Conservation (phyloP, 257 asterid genomes). For the Catharanthus roseus region DNA sequence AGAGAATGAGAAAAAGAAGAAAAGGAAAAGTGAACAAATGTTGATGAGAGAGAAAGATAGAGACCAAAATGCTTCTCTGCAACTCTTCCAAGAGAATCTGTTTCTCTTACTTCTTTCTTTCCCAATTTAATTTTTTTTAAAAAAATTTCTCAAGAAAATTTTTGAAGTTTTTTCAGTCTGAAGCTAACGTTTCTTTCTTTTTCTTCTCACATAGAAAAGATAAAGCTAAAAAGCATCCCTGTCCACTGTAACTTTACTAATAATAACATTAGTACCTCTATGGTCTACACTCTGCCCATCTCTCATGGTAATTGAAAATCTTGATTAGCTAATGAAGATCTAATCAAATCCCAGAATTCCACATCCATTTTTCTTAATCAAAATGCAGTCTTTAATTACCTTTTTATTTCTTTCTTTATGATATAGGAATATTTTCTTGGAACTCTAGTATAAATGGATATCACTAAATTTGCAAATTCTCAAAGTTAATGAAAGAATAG, state of each 20-base stretch:
- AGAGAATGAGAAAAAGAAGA: slow-evolving; percentile 19
- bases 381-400: not conserved
- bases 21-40: slow-evolving; percentile 20
- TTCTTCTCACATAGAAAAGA: slow-evolving; percentile 44
- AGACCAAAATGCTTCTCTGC: slow-evolving; percentile 37
- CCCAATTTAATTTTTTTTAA: slow-evolving; percentile 20
- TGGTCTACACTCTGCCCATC: slow-evolving; percentile 5
- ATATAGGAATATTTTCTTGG: not conserved
- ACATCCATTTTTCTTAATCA: not conserved
- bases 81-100: slow-evolving; percentile 44
- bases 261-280: slow-evolving; percentile 6
- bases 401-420: not conserved
- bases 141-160: slow-evolving; percentile 3
- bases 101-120: slow-evolving; percentile 16
- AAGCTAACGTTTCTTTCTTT: slow-evolving; percentile 12
- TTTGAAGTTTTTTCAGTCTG: slow-evolving; percentile 9
- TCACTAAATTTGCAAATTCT: not conserved
- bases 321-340: slow-evolving; percentile 4
- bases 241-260: slow-evolving; percentile 18
- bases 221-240: slow-evolving; percentile 54
- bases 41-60: no score
- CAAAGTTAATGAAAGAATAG: not conserved
- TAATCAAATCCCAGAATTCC: no score
- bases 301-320: not conserved
- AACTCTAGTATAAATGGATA: not conserved